These are phyloP conservation scores for Linnemannia schmuckeri DNA, from an alignment of 192 early-diverging fungal species.

Conservation along the genomic window DNA sequence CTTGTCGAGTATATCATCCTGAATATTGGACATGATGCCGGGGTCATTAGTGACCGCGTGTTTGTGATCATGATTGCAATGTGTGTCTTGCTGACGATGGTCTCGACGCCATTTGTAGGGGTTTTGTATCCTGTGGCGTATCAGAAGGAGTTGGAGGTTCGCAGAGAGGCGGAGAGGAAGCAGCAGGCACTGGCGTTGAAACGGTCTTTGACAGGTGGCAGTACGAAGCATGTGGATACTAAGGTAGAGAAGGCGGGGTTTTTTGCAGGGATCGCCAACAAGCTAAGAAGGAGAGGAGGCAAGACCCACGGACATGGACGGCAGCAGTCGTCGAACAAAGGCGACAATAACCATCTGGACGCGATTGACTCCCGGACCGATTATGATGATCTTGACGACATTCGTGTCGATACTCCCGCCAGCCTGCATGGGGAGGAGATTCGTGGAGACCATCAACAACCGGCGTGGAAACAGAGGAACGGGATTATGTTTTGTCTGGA, in stretches of 20 bases:
- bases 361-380: background rate
- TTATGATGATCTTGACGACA: constrained; percentile 34
- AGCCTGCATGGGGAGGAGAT: background rate
- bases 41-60: constrained; percentile 76
- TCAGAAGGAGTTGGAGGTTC: constrained; percentile 59
- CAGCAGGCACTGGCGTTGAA: background rate
- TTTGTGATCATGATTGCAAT: constrained; percentile 72
- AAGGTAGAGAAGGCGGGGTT: background rate
- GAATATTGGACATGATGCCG: constrained; percentile 88
- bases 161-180: constrained; percentile 45
- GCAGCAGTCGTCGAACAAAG: background rate
- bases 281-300: background rate
- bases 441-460: background rate
- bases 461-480: constrained; percentile 27
- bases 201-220: background rate
- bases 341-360: background rate
- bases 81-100: constrained; percentile 86
- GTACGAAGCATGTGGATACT: background rate
- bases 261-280: constrained; percentile 9
- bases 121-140: constrained; percentile 81
- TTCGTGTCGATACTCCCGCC: background rate
- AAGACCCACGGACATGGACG: background rate
- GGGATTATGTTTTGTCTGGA: constrained; percentile 54
- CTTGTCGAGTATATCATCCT: constrained; percentile 96
- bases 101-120: constrained; percentile 82